These are phyloP conservation scores for Schizophyllum amplum DNA, from an alignment of 1,284 basidiomycete species.

Conservation along the genomic window DNA sequence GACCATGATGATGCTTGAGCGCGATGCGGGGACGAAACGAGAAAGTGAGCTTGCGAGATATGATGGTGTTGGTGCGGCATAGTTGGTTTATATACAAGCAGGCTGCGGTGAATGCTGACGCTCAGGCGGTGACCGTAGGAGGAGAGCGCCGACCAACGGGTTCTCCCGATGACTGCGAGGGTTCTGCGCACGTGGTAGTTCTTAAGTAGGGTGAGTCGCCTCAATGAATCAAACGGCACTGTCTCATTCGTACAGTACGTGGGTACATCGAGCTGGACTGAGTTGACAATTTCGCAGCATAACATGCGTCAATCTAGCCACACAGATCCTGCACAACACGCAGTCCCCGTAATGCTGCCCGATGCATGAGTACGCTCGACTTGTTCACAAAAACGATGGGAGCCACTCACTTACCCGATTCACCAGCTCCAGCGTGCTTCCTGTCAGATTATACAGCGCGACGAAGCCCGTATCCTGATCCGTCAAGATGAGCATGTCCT, in stretches of 20 bases:
- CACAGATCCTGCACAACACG: constrained; percentile 15
- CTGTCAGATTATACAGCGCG: constrained; percentile 12
- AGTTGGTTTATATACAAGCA: neutral
- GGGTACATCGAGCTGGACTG: too few relatives aligned
- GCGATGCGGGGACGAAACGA: neutral
- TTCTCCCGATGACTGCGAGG: neutral
- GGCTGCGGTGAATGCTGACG: neutral
- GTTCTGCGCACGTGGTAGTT: too few relatives aligned
- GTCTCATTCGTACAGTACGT: too few relatives aligned
- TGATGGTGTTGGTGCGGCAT: neutral
- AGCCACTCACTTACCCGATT: constrained; percentile 11
- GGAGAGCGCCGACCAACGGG: neutral
- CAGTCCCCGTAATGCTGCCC: constrained; percentile 11
- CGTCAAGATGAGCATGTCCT: constrained; percentile 13
- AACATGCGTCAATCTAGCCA: constrained; percentile 15
- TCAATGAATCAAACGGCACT: too few relatives aligned
- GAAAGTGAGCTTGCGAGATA: neutral
- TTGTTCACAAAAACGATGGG: neutral
- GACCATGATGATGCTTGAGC: neutral
- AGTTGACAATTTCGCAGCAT: too few relatives aligned
- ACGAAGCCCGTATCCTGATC: constrained; percentile 14
- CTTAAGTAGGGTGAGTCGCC: too few relatives aligned
- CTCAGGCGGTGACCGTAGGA: neutral
- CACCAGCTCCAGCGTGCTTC: constrained; percentile 7
- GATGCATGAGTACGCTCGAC: neutral